Conservation (phyloP, 2,329 filamentous ascomycete species). For the Aureobasidium melanogenum region DNA sequence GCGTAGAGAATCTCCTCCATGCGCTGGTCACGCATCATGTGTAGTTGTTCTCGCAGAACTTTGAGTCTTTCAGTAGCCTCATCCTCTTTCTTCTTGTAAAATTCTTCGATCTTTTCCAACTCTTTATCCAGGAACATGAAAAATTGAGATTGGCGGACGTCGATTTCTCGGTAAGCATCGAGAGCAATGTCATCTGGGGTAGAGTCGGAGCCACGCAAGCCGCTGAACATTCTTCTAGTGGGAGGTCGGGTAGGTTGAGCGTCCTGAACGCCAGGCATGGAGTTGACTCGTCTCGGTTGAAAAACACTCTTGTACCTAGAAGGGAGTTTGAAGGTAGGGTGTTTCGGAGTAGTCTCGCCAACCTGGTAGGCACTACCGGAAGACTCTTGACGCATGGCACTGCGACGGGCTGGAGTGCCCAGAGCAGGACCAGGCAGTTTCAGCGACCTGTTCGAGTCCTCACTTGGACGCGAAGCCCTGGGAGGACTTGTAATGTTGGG, state of each 20-base stretch:
- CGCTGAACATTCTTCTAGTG: conserved; percentile 33
- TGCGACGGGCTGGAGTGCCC: conserved; percentile 27
- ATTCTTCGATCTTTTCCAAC: conserved; percentile 82
- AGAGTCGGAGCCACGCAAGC: conserved; percentile 33
- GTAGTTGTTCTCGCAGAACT: conserved; percentile 71
- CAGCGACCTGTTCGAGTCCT: conserved; percentile 36
- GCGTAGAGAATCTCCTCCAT: conserved; percentile 57
- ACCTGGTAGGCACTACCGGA: conserved; percentile 34
- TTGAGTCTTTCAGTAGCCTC: conserved; percentile 67
- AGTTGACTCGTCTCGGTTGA: conserved; percentile 34
- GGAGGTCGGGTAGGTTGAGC: conserved; percentile 26
- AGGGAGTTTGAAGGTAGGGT: conserved; percentile 19
- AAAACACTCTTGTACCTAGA: conserved; percentile 22
- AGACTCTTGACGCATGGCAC: background rate
- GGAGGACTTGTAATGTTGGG: conserved; percentile 21
- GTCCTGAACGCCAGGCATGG: conserved; percentile 22
- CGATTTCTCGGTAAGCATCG: conserved; percentile 55
- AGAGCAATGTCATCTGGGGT: conserved; percentile 42
- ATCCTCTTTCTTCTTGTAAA: conserved; percentile 81
- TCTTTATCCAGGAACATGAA: conserved; percentile 76
- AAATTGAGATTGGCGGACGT: conserved; percentile 72
- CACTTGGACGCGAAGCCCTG: conserved; percentile 20
- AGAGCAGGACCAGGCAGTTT: conserved; percentile 55
- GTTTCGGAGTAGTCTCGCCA: conserved; percentile 26
- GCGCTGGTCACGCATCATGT: conserved; percentile 83